Conservation (phyloP, 441 rosid species). For the Bocquillonia castaneifolia region DNA sequence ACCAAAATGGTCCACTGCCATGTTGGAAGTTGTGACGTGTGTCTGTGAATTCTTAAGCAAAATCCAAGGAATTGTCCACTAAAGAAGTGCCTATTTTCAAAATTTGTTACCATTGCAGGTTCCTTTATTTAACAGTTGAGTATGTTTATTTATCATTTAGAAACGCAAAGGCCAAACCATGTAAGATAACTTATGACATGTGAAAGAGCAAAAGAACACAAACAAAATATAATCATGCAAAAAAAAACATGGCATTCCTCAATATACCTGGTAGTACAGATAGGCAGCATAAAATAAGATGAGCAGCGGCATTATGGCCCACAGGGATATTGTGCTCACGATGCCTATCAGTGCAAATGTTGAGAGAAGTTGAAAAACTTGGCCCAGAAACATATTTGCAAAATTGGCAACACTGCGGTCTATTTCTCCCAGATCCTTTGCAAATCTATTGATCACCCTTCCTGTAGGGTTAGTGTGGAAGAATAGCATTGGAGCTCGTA, state of each 20-base stretch:
- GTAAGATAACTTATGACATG: background rate
- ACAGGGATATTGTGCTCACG: constrained; percentile 83
- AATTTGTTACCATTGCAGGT: background rate
- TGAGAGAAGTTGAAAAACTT: constrained; percentile 84
- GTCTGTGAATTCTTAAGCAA: background rate
- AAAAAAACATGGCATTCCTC: background rate
- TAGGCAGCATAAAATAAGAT: constrained; percentile 89
- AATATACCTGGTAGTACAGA: constrained; percentile 83
- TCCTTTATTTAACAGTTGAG: background rate
- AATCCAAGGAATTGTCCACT: background rate
- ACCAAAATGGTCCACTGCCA: background rate
- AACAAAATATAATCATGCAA: background rate
- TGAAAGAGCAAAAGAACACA: background rate
- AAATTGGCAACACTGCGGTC: constrained; percentile 74
- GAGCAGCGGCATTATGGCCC: constrained; percentile 97
- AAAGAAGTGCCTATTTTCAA: background rate
- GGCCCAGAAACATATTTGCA: constrained; percentile 65
- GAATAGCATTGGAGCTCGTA: constrained; percentile 95
- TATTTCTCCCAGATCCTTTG: constrained; percentile 87
- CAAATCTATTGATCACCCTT: constrained; percentile 87
- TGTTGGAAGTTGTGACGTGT: background rate
- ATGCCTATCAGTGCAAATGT: constrained; percentile 81
- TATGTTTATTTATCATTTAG: background rate
- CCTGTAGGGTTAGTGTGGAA: constrained; percentile 91
- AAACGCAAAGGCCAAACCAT: background rate